Conservation (phyloP, 345 rosid species). For the Hevea brasiliensis region DNA sequence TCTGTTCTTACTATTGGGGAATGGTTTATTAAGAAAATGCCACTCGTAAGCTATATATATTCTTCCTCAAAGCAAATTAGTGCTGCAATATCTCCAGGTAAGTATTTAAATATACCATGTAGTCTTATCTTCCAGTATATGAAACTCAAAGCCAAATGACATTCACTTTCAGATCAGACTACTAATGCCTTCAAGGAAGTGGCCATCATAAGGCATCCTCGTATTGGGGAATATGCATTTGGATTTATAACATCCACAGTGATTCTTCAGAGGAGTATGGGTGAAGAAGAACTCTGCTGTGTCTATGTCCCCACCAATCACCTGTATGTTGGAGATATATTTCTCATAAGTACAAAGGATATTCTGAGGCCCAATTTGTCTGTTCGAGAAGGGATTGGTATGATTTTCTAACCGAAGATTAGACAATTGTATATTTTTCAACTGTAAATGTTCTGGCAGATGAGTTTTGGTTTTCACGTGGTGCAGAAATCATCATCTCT, state of each 20-base stretch:
- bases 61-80: conserved; percentile 79
- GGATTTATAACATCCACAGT: conserved; percentile 70
- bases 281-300: conserved; percentile 64
- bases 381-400: conserved; percentile 68
- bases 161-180: conserved; percentile 53
- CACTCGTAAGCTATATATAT: conserved; percentile 64
- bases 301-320: conserved; percentile 69
- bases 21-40: conserved; percentile 83
- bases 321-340: conserved; percentile 65
- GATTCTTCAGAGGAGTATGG: conserved; percentile 50
- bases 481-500: conserved; percentile 64
- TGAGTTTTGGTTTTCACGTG: background rate
- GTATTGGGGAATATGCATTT: conserved; percentile 62
- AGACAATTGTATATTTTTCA: background rate
- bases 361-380: conserved; percentile 65
- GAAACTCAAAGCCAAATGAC: background rate
- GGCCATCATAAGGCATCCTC: conserved; percentile 71
- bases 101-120: background rate
- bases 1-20: conserved; percentile 71
- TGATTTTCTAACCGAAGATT: conserved; percentile 3
- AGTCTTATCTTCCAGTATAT: background rate
- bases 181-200: conserved; percentile 78
- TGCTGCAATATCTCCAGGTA: conserved; percentile 76
- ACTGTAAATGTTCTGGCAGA: background rate
- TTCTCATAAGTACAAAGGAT: conserved; percentile 59